Percentiles rank a stretch among this genome's conserved stretches.
phyloP scores from a whole-genome alignment of 352 stramenopile genomes.

The Phytophthora ohioensis region DNA sequence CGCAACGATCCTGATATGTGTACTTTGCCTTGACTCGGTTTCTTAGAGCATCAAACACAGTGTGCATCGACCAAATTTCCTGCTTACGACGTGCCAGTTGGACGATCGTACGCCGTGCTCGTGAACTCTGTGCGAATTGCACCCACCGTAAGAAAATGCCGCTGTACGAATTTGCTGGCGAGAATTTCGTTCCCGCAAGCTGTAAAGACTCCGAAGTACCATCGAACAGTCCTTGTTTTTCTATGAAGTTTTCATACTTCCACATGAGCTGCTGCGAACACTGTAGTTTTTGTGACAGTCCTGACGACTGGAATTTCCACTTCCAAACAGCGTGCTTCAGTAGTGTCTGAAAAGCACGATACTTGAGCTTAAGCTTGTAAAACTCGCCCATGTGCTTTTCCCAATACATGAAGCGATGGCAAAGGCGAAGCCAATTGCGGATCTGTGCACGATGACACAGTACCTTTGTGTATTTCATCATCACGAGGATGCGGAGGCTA shows the following conservation, averaged over 20 bases:
- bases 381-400: constrained; percentile 52
- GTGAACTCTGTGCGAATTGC: constrained; percentile 58
- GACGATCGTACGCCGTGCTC: constrained; percentile 34
- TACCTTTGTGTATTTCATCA: constrained; percentile 54
- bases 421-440: constrained; percentile 71
- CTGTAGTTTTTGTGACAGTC: constrained; percentile 46
- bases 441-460: constrained; percentile 60
- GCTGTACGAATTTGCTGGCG: constrained; percentile 54
- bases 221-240: constrained; percentile 41
- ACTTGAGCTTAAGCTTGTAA: constrained; percentile 51
- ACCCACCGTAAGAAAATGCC: constrained; percentile 67
- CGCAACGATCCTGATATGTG: constrained; percentile 38
- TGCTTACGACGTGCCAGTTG: constrained; percentile 40
- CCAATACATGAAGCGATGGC: constrained; percentile 63
- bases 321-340: constrained; percentile 59
- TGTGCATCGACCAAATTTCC: constrained; percentile 46
- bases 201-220: constrained; percentile 39
- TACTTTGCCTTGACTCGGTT: constrained; percentile 57
- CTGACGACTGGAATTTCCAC: constrained; percentile 58
- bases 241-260: constrained; percentile 55
- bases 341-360: constrained; percentile 51
- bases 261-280: constrained; percentile 43
- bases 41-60: constrained; percentile 53
- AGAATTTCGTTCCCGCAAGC: constrained; percentile 51
- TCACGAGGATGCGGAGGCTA: constrained; percentile 54